These are phyloP conservation scores for Dendrocalamus sinicus DNA, from an alignment of 176 grass and related monocot genomes.

Conservation along the genomic window DNA sequence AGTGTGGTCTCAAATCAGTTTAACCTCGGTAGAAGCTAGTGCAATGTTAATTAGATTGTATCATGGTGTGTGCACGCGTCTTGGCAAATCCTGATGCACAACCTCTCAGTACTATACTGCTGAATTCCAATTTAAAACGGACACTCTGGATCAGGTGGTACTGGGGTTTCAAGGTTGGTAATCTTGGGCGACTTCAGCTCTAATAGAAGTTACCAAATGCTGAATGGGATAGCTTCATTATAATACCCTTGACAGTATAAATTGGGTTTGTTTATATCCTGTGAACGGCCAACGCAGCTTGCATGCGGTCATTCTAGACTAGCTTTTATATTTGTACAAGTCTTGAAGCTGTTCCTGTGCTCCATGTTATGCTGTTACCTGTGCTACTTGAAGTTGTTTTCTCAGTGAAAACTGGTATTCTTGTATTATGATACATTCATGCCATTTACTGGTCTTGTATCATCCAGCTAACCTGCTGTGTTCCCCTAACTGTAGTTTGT, in stretches of 20 bases:
- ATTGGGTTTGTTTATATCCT: background rate
- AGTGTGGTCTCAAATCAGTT: background rate
- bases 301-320: background rate
- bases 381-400: conserved; percentile 4
- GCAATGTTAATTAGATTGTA: background rate
- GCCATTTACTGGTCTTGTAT: conserved; percentile 15
- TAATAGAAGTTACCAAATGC: conserved; percentile 3
- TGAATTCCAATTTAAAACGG: background rate
- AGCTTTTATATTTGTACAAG: background rate
- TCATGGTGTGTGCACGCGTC: background rate
- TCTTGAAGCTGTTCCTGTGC: background rate
- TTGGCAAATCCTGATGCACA: background rate
- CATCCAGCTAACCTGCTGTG: conserved; percentile 19
- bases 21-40: background rate
- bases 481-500: conserved; percentile 62
- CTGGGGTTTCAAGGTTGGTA: background rate
- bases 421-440: background rate
- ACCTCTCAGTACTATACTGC: background rate
- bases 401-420: background rate
- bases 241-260: background rate
- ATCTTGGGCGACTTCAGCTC: background rate
- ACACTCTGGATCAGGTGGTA: background rate
- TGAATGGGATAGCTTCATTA: background rate
- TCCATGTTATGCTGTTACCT: background rate
- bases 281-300: background rate